Evolutionary conservation across 257 asterid genomes (phyloP).

Genomic region (Nicotiana tabacum): DNA sequence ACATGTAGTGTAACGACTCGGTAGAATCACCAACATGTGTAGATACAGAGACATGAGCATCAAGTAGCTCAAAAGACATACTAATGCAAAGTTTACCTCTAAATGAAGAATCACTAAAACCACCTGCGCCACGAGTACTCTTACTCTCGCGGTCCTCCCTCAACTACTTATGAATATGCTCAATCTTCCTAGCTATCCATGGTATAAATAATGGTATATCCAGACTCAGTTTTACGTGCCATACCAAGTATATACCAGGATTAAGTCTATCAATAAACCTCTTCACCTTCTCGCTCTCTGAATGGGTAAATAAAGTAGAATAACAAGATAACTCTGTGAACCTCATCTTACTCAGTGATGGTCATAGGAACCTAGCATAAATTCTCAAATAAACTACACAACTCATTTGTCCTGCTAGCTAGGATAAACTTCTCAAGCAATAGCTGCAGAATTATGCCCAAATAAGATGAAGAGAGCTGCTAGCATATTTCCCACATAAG

Average conservation of each 20-base stretch:
- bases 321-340: not conserved
- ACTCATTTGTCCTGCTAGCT: not conserved
- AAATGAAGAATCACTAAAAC: no score
- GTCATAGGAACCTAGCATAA: not conserved
- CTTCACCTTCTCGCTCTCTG: not conserved
- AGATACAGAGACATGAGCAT: no score
- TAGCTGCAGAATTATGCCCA: not conserved
- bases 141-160: no score
- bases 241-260: not conserved
- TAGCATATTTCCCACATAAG: not conserved
- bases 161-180: not conserved
- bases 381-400: no score
- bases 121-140: no score
- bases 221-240: not conserved
- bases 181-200: not conserved
- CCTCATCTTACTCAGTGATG: not conserved
- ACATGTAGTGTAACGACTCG: no score
- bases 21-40: no score
- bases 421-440: not conserved
- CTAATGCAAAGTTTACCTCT: no score
- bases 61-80: no score
- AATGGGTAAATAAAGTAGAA: not conserved
- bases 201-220: no score
- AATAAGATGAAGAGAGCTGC: not conserved
- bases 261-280: not conserved